These are phyloP conservation scores for Lycium barbarum DNA, from an alignment of 257 asterid genomes.

Conservation along the genomic window DNA sequence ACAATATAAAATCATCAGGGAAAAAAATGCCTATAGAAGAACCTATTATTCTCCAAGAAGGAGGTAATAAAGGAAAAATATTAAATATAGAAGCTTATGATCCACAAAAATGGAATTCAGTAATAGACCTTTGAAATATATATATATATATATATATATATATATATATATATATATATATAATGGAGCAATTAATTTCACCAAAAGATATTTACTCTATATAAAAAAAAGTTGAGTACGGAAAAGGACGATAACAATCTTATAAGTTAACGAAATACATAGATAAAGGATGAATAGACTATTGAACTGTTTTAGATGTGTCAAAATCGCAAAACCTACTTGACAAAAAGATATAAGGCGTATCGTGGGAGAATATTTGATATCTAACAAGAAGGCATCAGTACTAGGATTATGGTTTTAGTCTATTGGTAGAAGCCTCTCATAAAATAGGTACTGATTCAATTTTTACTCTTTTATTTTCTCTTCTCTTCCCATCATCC, in stretches of 20 bases:
- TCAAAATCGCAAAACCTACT: background rate
- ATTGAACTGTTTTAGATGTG: background rate
- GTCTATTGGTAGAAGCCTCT: background rate
- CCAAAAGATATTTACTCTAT: background rate
- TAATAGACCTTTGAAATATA: too few relatives aligned
- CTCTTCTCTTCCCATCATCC: background rate
- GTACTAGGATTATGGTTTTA: background rate
- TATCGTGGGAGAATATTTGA: background rate
- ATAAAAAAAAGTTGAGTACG: background rate
- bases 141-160: too few relatives aligned
- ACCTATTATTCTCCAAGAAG: too few relatives aligned
- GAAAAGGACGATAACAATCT: background rate
- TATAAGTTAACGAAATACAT: background rate
- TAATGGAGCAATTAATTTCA: background rate
- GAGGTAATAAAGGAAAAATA: too few relatives aligned
- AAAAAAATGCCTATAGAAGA: too few relatives aligned
- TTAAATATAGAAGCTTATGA: too few relatives aligned
- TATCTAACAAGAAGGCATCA: background rate
- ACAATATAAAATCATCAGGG: too few relatives aligned
- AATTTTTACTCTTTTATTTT: background rate
- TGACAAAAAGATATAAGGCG: background rate
- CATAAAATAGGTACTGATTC: background rate
- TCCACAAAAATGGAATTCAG: too few relatives aligned
- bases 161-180: too few relatives aligned
- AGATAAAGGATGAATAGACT: background rate